Base-by-base conservation (phyloP, 2,329 filamentous ascomycete genomes). In the Plectosphaerella sp. region DNA sequence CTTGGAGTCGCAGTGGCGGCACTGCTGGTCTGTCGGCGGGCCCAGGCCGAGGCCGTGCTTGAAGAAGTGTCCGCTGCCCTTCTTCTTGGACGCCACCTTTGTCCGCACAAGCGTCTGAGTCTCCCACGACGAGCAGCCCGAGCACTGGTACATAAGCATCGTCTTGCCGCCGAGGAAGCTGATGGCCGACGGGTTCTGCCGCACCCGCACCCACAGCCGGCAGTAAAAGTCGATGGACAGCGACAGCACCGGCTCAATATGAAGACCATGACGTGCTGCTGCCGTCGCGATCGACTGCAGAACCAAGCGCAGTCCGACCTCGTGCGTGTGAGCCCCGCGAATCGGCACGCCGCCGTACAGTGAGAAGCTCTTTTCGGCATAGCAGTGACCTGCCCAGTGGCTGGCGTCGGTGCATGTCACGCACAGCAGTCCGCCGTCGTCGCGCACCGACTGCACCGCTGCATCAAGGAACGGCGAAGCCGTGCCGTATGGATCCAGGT, bases 331-430 rank as follows among this genome's bases (percentile, higher is more conserved):
- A 48, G 82, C 76, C 1, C 91, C 92, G 71, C 96, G 96, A 54
- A 93, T 73, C 0, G 94, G 91, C 15, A 92, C 75, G 35, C 94
- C 94, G 4, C 94, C 94, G 64, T 99, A 99, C n/a, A 96, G 77
- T 1, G 93, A 86, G 67, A 86, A 99, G 3, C 91, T 84, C 75
- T 99, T 99, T 68, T 99, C 94, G 2, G 89, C 86, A 64, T 97
- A 99, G 52, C 92, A 91, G 60, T 90, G 89, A 0, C 93, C 96
- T 1, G 93, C 93, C 80, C 92, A 99, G 3, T 99, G 90, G 10
- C 89, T 91, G 10, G 93, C 92, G 68, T 99, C 94, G 0, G 94
- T 99, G 70, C 94, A 99, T 2, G 94, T 99, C 5, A 99, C 88
- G 66, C 92, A 97, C 5, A 99, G 79, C 39, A 99, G 77, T 4